Evolutionary conservation across 2,329 filamentous ascomycete species (phyloP).

Genomic region (Blastomyces silverae): DNA sequence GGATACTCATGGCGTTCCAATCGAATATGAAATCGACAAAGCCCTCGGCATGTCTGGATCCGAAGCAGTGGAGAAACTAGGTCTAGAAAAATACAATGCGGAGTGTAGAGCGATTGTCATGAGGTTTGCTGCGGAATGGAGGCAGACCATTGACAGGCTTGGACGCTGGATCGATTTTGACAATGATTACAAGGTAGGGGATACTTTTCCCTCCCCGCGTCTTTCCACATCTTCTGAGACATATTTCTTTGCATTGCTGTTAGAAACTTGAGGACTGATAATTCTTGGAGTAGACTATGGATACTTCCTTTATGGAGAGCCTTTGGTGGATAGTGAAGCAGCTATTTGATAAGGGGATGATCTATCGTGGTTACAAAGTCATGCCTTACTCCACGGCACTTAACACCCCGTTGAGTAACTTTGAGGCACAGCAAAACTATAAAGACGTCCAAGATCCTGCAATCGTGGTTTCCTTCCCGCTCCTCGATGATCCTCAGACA

Average conservation of each 20-base stretch:
- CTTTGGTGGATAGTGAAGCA: conserved; percentile 97
- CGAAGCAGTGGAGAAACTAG: conserved; percentile 78
- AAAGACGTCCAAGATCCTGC: conserved; percentile 88
- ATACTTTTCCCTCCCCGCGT: no score
- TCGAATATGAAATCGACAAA: conserved; percentile 97
- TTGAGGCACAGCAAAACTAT: conserved; percentile 92
- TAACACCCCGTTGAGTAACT: conserved; percentile 84
- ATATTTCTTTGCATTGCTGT: background rate
- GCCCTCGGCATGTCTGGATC: conserved; percentile 82
- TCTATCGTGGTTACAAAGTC: conserved; percentile 85
- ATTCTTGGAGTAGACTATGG: conserved; percentile 63
- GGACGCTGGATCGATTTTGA: conserved; percentile 98
- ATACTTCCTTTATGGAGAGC: conserved; percentile 90
- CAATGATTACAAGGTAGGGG: conserved; percentile 78
- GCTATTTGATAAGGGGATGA: conserved; percentile 78
- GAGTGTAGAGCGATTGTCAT: conserved; percentile 92
- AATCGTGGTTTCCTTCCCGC: conserved; percentile 78
- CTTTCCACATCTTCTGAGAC: background rate
- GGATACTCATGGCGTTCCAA: conserved; percentile 91
- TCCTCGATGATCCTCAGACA: conserved; percentile 68
- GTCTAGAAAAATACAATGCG: conserved; percentile 81
- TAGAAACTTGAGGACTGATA: conserved; percentile 14
- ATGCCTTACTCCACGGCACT: conserved; percentile 94
- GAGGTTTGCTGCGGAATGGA: conserved; percentile 82
- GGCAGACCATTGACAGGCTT: conserved; percentile 75